A percentile compares a stretch with the other conserved stretches of the same genome.
Conservation (phyloP, 768 basidiomycete genomes). For the Tephrocybe sp. region DNA sequence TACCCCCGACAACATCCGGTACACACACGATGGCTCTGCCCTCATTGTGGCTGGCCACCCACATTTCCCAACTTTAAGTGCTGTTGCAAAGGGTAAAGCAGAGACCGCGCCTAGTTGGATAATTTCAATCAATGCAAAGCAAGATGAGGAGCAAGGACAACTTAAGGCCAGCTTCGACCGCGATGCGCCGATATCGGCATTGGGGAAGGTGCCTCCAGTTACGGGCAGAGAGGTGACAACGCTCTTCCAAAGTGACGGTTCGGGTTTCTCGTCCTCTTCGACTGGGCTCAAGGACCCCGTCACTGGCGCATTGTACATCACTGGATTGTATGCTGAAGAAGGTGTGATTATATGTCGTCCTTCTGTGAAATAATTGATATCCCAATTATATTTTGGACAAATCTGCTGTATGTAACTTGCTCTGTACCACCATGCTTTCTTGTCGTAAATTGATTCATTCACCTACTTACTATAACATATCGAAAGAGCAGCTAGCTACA, state of each 20-base stretch:
- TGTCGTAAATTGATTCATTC: constrained; percentile 13
- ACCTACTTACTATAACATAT: constrained; percentile 9
- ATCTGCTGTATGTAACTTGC: constrained; percentile 5
- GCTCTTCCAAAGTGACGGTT: constrained; percentile 75
- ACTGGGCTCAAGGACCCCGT: constrained; percentile 52
- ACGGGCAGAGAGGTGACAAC: constrained; percentile 49
- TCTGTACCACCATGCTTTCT: constrained; percentile 1
- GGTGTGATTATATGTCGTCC: constrained; percentile 51
- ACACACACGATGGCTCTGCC: constrained; percentile 39
- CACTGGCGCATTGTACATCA: constrained; percentile 50
- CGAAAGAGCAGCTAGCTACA: constrained; percentile 15
- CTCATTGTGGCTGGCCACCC: constrained; percentile 70
- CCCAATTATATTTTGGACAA: background rate
- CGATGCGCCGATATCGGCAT: constrained; percentile 49
- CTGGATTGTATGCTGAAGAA: constrained; percentile 56
- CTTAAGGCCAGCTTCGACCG: constrained; percentile 32
- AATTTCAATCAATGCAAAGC: constrained; percentile 37
- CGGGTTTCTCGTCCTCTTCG: constrained; percentile 52
- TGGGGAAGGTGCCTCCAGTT: constrained; percentile 35
- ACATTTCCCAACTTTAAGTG: constrained; percentile 51
- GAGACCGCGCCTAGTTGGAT: constrained; percentile 60
- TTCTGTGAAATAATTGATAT: constrained; percentile 10
- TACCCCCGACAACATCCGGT: constrained; percentile 61
- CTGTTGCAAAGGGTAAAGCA: constrained; percentile 44
- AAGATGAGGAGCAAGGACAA: constrained; percentile 6